Evolutionary conservation across 164 flowering plant species (phyloP).

Genomic region (Berberis thunbergii): DNA sequence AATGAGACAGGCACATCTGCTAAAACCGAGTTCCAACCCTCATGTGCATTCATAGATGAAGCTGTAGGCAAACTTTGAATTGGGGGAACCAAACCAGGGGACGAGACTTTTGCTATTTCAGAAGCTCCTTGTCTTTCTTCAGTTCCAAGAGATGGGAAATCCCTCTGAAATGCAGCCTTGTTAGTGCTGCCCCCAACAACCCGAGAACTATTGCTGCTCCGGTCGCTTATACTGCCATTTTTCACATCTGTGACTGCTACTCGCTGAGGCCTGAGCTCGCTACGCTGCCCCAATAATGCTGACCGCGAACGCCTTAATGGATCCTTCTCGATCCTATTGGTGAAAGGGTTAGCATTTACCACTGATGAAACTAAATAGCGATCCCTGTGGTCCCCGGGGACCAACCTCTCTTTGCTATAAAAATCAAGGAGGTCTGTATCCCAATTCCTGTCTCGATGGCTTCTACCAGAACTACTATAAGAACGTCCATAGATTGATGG

Average conservation of each 20-base stretch:
- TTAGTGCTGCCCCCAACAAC: slow-evolving; percentile 23
- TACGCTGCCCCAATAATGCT: slow-evolving; percentile 41
- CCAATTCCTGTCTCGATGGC: slow-evolving; percentile 35
- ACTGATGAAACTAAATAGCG: slow-evolving; percentile 9
- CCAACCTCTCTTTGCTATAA: slow-evolving; percentile 39
- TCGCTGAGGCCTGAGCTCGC: slow-evolving; percentile 33
- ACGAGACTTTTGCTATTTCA: slow-evolving; percentile 59
- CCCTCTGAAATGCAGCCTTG: slow-evolving; percentile 52
- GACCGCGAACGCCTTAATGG: slow-evolving; percentile 41
- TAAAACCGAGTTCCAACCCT: slow-evolving; percentile 85
- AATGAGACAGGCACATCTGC: slow-evolving; percentile 60
- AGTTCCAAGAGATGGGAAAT: slow-evolving; percentile 58
- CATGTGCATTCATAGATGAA: slow-evolving; percentile 45
- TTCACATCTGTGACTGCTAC: slow-evolving; percentile 10
- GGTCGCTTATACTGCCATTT: slow-evolving; percentile 13
- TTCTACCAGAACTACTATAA: slow-evolving; percentile 67
- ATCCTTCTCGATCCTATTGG: slow-evolving; percentile 39
- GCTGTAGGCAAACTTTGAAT: slow-evolving; percentile 52
- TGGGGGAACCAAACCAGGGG: slow-evolving; percentile 43
- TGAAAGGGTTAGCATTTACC: slow-evolving; percentile 14
- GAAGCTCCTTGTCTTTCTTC: slow-evolving; percentile 52
- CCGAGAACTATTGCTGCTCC: slow-evolving; percentile 18
- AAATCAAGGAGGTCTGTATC: slow-evolving; percentile 10
- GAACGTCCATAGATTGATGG: slow-evolving; percentile 15
- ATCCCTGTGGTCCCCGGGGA: slow-evolving; percentile 39